Evolutionary conservation across 1,139 yeast genomes (phyloP).

Genomic region (Diutina mesorugosa): DNA sequence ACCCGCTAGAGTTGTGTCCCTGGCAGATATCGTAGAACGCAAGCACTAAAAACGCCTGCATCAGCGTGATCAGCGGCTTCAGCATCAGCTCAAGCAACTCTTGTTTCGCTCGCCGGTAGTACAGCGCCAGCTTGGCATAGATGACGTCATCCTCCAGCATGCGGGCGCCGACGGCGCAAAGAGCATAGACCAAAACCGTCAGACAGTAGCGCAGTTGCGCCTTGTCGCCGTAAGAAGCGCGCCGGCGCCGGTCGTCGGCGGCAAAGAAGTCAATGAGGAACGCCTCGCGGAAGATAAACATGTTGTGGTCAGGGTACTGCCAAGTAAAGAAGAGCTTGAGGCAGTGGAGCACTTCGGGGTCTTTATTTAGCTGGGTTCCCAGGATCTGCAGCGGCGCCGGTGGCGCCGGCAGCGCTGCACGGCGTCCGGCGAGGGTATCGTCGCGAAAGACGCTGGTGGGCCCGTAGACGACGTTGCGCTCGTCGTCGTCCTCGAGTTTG

Average conservation of each 20-base stretch:
- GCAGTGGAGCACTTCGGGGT: constrained; percentile 34
- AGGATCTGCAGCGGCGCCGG: constrained; percentile 9
- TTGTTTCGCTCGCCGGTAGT: constrained; percentile 33
- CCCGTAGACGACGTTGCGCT: constrained; percentile 25
- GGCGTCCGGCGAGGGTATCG: constrained; percentile 10
- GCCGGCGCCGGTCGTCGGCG: constrained; percentile 3
- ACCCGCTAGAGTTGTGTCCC: constrained; percentile 44
- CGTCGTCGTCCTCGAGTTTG: constrained; percentile 2
- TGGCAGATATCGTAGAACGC: constrained; percentile 46
- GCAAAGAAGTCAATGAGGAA: constrained; percentile 44
- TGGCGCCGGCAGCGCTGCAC: constrained; percentile 3
- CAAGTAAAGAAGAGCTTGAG: constrained; percentile 46
- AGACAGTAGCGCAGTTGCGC: constrained; percentile 34
- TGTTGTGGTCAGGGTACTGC: constrained; percentile 54
- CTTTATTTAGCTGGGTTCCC: constrained; percentile 15
- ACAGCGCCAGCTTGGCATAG: constrained; percentile 23
- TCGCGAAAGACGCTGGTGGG: constrained; percentile 39
- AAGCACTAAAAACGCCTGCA: constrained; percentile 36
- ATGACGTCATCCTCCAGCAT: constrained; percentile 32
- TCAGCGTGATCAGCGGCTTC: constrained; percentile 27
- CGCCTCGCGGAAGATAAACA: constrained; percentile 55
- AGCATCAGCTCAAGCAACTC: constrained; percentile 27
- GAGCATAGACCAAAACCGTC: constrained; percentile 35
- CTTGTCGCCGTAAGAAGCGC: constrained; percentile 9
- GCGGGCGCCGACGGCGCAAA: constrained; percentile 44